phyloP scores from a whole-genome alignment of 2,329 filamentous ascomycete species.

The Lasiodiplodia gonubiensis region DNA sequence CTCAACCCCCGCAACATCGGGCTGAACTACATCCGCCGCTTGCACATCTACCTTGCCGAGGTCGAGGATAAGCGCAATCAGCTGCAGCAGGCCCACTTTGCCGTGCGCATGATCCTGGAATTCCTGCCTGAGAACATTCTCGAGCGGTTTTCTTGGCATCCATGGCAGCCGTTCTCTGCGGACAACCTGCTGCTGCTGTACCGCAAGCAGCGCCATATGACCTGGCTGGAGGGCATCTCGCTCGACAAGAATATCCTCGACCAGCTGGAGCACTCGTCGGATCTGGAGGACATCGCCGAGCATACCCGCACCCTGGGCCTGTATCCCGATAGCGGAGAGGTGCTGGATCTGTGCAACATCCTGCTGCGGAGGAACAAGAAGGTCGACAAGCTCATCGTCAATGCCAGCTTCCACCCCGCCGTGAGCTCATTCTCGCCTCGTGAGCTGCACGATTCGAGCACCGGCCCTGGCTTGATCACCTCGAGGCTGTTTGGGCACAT shows the following conservation, averaged over 20 bases:
- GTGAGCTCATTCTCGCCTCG: conserved; percentile 43
- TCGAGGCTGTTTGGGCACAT: conserved; percentile 54
- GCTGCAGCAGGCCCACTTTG: conserved; percentile 54
- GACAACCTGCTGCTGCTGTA: conserved; percentile 56
- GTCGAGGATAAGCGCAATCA: conserved; percentile 52
- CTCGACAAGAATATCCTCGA: conserved; percentile 50
- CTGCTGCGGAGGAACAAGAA: conserved; percentile 50
- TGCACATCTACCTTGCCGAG: conserved; percentile 54
- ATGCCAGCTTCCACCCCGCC: conserved; percentile 53
- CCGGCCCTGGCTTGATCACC: conserved; percentile 53
- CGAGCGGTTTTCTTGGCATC: conserved; percentile 58
- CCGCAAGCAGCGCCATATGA: conserved; percentile 55
- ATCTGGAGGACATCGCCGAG: conserved; percentile 49
- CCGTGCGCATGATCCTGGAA: conserved; percentile 56
- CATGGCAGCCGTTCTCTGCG: conserved; percentile 54
- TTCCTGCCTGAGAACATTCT: conserved; percentile 56
- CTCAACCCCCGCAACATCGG: conserved; percentile 55
- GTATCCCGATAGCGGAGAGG: conserved; percentile 54
- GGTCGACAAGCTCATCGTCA: conserved; percentile 55
- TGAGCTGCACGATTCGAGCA: conserved; percentile 55
- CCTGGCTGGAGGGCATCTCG: conserved; percentile 55
- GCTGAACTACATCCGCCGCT: conserved; percentile 52
- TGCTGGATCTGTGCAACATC: conserved; percentile 51
- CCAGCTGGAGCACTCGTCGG: conserved; percentile 50
- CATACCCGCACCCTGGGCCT: conserved; percentile 52